phyloP scores from a whole-genome alignment of 768 basidiomycete genomes.

The Kwoniella dejecticola region DNA sequence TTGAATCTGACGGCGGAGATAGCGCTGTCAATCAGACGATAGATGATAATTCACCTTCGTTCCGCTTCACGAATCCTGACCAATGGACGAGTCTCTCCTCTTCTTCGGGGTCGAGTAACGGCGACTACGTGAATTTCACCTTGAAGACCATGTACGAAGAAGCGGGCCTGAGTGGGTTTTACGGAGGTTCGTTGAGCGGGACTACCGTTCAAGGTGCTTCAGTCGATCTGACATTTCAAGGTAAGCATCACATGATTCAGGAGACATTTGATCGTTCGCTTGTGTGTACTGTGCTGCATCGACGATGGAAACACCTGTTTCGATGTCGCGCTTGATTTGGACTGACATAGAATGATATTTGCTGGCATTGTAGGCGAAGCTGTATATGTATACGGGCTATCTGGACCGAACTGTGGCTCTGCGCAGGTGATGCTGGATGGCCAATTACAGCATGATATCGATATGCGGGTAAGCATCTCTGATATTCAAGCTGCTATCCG shows the following conservation, averaged over 20 bases:
- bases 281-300: background rate
- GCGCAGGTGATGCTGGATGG: conserved; percentile 23
- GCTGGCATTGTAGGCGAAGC: conserved; percentile 9
- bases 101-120: background rate
- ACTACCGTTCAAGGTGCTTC: conserved; percentile 9
- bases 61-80: conserved; percentile 9
- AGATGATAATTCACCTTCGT: conserved; percentile 19
- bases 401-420: conserved; percentile 23
- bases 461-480: conserved; percentile 17
- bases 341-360: too few species aligned
- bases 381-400: conserved; percentile 24
- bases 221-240: conserved; percentile 20
- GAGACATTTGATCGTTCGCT: background rate
- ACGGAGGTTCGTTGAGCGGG: conserved; percentile 3
- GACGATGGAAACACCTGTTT: too few species aligned
- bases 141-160: conserved; percentile 12
- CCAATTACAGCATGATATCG: conserved; percentile 13
- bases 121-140: conserved; percentile 5
- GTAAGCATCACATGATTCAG: conserved; percentile 5
- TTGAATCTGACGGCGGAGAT: too few species aligned
- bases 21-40: conserved; percentile 19
- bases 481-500: background rate
- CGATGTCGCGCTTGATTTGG: too few species aligned
- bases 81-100: conserved; percentile 15
- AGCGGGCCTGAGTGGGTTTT: conserved; percentile 11